Evolutionary conservation across 2,329 filamentous ascomycete genomes (phyloP), one percentile per base, ranked within the genome.

Genomic region (Ophiostoma himal-ulmi): DNA sequence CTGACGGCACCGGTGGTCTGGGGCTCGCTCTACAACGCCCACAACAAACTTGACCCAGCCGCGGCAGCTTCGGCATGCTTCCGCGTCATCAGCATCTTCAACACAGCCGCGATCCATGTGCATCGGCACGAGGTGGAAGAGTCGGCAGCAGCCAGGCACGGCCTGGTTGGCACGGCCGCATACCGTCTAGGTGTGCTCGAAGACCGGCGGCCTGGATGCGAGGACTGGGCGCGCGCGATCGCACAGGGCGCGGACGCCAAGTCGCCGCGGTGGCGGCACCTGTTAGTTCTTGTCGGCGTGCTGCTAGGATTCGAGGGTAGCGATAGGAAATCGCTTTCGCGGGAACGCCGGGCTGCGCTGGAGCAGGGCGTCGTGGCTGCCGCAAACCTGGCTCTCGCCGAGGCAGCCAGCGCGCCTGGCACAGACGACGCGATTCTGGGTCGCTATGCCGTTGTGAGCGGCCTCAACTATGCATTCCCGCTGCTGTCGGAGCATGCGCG

Each of bases 271-370:
- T 97, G 93, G 93, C 89, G 93, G 78, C 93, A 97, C 78, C 80
- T 93, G 39, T 82, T 97, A n/a, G 85, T 94, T 5, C 85, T 97
- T 10, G 89, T 89, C 0, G 94, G 93, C 3, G 82, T 96, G 30
- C 80, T 97, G 71, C 85, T 94, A 77, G 93, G 92, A 10, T 89
- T 94, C 76, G 90, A 91, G 74, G 82, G 85, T 20, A 83, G 86
- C 72, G 85, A 89, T 57, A 81, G 88, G 65, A 84, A 85, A 71
- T 86, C 87, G n/a, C 79, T 93, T n/a, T 86, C 89, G 5, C 80
- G 82, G 41, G 79, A 83, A 68, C 83, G 94, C 77, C 84, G 89
- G 65, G 85, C 82, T 44, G 92, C 87, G 60, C 82, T 96, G 0
- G 91, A 94, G 76, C 83, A 84, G 22, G 91, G 91, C 1, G 84